Evolutionary conservation across 2,329 filamentous ascomycete genomes (phyloP), one percentile per base, ranked within the genome.

Genomic region (Periconia sp.): DNA sequence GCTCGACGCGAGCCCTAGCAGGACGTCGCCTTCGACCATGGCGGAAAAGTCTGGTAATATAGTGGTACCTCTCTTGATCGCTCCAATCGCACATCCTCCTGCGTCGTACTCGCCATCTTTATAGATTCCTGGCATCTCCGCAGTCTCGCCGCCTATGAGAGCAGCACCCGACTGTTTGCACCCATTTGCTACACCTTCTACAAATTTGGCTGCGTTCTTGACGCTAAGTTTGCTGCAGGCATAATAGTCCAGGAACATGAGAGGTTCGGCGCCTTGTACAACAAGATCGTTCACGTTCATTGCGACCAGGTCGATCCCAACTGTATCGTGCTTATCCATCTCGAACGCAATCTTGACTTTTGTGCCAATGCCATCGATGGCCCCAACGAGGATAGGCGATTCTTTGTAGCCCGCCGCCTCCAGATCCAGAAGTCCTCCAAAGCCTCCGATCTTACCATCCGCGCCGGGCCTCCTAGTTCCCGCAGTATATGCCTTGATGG

Each of bases 251-350:
- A 97, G 86, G 83, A 99, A 97, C 81, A 94, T 94, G 60, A 97
- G 82, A 2, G 94, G 92, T 63, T 94, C 91, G 13, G 94, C 94
- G 50, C 94, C 94, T 78, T 97, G 92, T 9, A 97, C 94, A 48
- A 99, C 88, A 0, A 99, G 82, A 69, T 99, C 94, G 74, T 99
- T 99, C 71, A 97, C 94, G 74, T 97, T 97, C 93, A 97, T 97
- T 62, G 94, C 94, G 3, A 99, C 94, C 35, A 99, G 84, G 72
- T 99, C 94, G 64, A 99, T 92, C 56, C 94, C 94, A 11, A 99
- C 93, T 2, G 92, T 96, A 74, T 93, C 87, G 76, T 97, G 94
- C 77, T 95, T 91, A 64, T 86, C 83, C 79, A 95, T 90, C 13
- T 86, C 85, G 72, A 97, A 93, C 0, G 94, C 94, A 67, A 99